Conservation (phyloP, 2,329 filamentous ascomycete species). For the Curvularia sp. region DNA sequence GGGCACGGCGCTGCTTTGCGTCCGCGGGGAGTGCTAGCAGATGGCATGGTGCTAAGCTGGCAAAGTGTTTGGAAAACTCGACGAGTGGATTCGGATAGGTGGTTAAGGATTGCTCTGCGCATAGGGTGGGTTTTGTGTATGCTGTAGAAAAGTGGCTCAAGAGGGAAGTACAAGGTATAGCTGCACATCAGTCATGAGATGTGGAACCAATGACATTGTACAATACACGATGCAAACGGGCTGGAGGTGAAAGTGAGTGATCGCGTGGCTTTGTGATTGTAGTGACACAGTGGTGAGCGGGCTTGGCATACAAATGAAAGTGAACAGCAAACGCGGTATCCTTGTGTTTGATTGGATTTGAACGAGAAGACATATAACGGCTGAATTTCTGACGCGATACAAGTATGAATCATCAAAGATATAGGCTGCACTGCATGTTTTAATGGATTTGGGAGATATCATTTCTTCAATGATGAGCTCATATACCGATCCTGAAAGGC, state of each 20-base stretch:
- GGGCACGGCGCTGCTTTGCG: neutral
- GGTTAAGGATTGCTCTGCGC: neutral
- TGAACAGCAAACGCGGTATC: neutral
- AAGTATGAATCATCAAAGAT: too few relatives aligned
- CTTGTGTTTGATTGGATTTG: neutral
- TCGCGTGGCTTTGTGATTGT: neutral
- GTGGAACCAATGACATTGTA: neutral
- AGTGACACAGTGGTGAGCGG: neutral
- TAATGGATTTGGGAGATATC: too few relatives aligned
- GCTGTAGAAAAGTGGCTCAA: neutral
- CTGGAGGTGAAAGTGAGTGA: neutral
- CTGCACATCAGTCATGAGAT: neutral
- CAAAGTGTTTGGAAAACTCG: neutral
- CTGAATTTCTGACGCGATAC: too few relatives aligned
- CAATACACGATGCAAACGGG: neutral
- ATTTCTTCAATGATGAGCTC: too few relatives aligned
- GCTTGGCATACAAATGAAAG: neutral
- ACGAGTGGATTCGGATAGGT: neutral
- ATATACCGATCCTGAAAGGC: too few relatives aligned
- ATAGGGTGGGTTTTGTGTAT: neutral
- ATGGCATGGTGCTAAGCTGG: neutral
- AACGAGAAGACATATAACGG: too few relatives aligned
- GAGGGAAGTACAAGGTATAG: neutral
- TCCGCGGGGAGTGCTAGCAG: neutral
- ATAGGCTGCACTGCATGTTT: too few relatives aligned